Conservation (phyloP, 108 stramenopile genomes). For the Skeletonema menzelii region DNA sequence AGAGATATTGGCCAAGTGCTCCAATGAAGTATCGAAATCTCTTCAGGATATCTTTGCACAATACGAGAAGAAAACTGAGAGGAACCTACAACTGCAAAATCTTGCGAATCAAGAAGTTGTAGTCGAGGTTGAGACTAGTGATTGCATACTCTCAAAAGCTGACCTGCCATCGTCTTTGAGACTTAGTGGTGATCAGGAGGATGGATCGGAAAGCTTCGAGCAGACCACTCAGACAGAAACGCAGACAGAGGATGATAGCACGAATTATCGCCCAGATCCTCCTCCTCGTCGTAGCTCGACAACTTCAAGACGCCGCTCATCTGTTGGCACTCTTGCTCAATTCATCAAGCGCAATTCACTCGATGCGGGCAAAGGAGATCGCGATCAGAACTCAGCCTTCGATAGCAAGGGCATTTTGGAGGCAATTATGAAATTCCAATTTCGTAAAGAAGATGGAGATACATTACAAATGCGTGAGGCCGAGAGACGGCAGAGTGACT, state of each 20-base stretch:
- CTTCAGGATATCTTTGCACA: conserved; percentile 32
- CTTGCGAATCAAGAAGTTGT: background rate
- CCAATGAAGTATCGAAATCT: conserved; percentile 42
- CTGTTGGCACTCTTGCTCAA: conserved; percentile 8
- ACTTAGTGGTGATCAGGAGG: background rate
- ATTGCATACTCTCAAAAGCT: background rate
- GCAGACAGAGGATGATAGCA: background rate
- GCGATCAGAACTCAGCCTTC: background rate
- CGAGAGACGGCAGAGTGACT: conserved; percentile 11
- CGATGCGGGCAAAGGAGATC: background rate
- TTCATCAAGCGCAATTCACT: background rate
- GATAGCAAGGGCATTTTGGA: conserved; percentile 13
- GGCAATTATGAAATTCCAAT: conserved; percentile 20
- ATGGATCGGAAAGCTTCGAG: background rate
- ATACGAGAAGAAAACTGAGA: conserved; percentile 6
- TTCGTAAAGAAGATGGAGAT: background rate
- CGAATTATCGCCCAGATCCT: conserved; percentile 11
- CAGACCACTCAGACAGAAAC: background rate
- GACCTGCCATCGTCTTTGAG: background rate
- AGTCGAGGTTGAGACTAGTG: background rate
- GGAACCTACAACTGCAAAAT: background rate
- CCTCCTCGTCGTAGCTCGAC: background rate
- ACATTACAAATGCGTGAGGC: conserved; percentile 5
- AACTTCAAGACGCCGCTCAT: conserved; percentile 10
- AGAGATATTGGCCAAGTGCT: conserved; percentile 45